Percentiles rank a stretch among this genome's conserved stretches.
These are phyloP conservation scores for Arthrobotrys iridis DNA, from an alignment of 2,329 filamentous ascomycete species.

Conservation along the genomic window DNA sequence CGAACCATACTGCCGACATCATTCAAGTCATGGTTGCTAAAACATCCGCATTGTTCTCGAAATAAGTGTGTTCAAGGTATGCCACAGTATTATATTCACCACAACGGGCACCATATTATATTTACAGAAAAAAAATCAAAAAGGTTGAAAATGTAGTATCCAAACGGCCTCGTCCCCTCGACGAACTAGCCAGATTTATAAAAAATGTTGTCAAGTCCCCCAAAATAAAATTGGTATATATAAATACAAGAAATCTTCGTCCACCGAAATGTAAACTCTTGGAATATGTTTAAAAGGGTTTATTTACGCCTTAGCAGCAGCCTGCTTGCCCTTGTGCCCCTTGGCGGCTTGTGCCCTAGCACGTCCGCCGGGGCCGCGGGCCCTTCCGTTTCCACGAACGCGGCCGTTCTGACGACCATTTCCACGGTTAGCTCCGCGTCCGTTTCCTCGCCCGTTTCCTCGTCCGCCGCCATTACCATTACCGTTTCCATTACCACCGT, in stretches of 20 bases:
- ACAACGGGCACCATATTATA: neutral
- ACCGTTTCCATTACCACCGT: neutral
- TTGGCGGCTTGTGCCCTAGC: conserved; percentile 1
- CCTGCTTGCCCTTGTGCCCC: conserved; percentile 1
- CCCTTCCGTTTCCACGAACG: neutral
- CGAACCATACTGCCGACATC: too few relatives aligned
- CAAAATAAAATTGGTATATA: conserved; percentile 8
- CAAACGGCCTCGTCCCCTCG: conserved; percentile 1
- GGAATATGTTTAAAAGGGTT: neutral
- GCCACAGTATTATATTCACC: neutral
- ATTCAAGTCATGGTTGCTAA: too few relatives aligned
- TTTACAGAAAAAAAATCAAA: conserved; percentile 11
- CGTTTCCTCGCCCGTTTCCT: neutral
- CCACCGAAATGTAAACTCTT: neutral
- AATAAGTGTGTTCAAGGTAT: neutral
- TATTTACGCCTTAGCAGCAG: neutral
- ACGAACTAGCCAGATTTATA: conserved; percentile 6
- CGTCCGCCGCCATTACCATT: conserved; percentile 21
- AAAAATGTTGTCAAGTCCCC: conserved; percentile 16
- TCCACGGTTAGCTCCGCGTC: conserved; percentile 1
- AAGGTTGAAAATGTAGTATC: neutral
- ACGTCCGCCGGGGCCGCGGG: neutral
- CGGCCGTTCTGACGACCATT: conserved; percentile 1
- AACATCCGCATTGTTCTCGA: too few relatives aligned
- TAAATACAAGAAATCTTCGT: conserved; percentile 8